Evolutionary conservation across 371 early-diverging fungal species (phyloP).

Genomic region (Mucor piriformis): DNA sequence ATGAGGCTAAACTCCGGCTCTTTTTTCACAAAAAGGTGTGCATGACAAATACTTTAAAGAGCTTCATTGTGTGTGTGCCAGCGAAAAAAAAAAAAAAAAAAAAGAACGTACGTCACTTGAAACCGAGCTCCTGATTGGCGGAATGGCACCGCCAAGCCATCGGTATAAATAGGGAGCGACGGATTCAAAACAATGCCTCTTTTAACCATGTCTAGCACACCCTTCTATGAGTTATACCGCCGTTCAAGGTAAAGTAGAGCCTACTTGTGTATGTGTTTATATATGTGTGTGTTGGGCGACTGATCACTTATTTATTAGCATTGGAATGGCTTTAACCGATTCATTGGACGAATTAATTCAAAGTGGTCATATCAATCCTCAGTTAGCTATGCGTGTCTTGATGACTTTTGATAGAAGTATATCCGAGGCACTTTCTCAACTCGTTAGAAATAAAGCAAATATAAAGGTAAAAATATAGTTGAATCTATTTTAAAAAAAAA

Average conservation of each 20-base stretch:
- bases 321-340: slow-evolving; percentile 93
- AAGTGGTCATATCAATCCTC: slow-evolving; percentile 90
- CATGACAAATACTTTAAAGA: too few species aligned
- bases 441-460: slow-evolving; percentile 49
- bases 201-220: slow-evolving; percentile 41
- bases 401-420: slow-evolving; percentile 69
- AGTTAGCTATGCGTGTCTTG: slow-evolving; percentile 92
- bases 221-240: slow-evolving; percentile 52
- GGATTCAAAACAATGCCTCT: slow-evolving; percentile 1
- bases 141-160: slow-evolving; percentile 20
- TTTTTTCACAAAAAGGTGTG: too few species aligned
- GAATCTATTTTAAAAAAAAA: not conserved
- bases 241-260: slow-evolving; percentile 50
- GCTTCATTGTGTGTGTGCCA: too few species aligned
- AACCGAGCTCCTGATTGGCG: slow-evolving; percentile 12
- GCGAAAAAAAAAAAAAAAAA: not conserved
- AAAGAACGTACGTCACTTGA: slow-evolving; percentile 11
- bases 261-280: too few species aligned
- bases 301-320: slow-evolving; percentile 40
- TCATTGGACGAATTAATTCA: slow-evolving; percentile 94
- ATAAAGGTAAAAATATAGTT: slow-evolving; percentile 35
- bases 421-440: slow-evolving; percentile 46
- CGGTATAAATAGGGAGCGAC: slow-evolving; percentile 20
- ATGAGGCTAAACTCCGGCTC: not conserved
- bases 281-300: too few species aligned